Percentiles rank a stretch among this genome's conserved stretches.
Conservation (phyloP, 352 stramenopile genomes). For the Globisporangium acanthophoron region DNA sequence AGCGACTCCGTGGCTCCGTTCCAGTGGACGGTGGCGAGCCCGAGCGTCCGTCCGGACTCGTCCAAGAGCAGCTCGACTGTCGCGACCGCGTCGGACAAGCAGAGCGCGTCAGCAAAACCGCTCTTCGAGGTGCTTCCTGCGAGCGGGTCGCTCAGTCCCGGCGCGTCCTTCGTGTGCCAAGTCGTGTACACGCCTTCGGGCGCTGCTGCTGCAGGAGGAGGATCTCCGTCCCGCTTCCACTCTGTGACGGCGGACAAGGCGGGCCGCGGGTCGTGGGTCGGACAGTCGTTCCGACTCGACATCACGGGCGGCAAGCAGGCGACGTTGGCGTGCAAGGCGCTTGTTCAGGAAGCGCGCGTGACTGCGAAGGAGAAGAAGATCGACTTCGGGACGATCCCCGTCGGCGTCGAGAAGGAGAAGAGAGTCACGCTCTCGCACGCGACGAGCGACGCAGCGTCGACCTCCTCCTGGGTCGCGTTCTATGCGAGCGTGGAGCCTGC, state of each 20-base stretch:
- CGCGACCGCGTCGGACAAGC: conserved; percentile 17
- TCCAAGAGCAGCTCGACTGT: conserved; percentile 51
- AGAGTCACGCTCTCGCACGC: conserved; percentile 41
- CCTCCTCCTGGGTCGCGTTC: conserved; percentile 19
- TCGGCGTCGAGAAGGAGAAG: conserved; percentile 69
- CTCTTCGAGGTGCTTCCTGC: conserved; percentile 52
- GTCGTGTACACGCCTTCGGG: conserved; percentile 48
- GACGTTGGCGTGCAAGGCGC: conserved; percentile 37
- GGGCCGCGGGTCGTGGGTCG: conserved; percentile 20
- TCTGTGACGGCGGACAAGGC: background rate
- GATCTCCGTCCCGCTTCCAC: background rate
- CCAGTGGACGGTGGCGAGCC: conserved; percentile 45
- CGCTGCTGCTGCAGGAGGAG: background rate
- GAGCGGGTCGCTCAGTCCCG: conserved; percentile 31
- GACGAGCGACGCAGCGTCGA: conserved; percentile 7
- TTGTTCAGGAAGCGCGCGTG: conserved; percentile 51
- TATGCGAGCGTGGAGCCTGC: conserved; percentile 59
- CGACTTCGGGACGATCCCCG: conserved; percentile 75
- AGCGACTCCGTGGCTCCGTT: conserved; percentile 88
- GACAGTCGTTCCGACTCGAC: conserved; percentile 44
- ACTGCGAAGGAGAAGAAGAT: conserved; percentile 65
- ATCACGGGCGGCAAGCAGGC: conserved; percentile 47
- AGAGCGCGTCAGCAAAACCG: background rate
- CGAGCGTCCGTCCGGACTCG: conserved; percentile 32
- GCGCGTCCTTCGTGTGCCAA: conserved; percentile 32